Conservation (phyloP, 495 filamentous ascomycete genomes). For the Penicillium tannophilum region DNA sequence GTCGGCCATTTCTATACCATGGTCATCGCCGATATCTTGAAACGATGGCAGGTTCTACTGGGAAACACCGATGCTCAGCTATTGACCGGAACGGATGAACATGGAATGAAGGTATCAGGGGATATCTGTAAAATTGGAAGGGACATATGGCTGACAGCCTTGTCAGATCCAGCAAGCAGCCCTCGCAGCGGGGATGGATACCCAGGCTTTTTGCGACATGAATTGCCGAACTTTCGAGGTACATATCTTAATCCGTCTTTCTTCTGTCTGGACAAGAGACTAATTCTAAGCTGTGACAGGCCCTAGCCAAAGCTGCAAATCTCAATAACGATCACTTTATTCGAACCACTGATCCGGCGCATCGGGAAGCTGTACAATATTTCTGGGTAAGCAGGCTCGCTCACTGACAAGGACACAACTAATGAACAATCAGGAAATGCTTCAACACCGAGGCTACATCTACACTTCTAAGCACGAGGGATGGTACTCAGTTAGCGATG, state of each 20-base stretch:
- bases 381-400: conserved; percentile 67
- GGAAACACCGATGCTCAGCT: conserved; percentile 68
- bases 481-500: conserved; percentile 96
- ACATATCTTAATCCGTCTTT: neutral
- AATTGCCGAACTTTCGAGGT: conserved; percentile 54
- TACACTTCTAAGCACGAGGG: conserved; percentile 87
- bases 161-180: conserved; percentile 81
- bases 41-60: conserved; percentile 84
- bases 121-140: too few relatives aligned
- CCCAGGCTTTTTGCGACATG: conserved; percentile 63
- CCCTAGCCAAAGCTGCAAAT: conserved; percentile 66
- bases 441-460: conserved; percentile 75
- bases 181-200: conserved; percentile 59
- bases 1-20: conserved; percentile 94
- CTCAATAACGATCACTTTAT: conserved; percentile 84
- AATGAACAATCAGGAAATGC: conserved; percentile 50
- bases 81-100: conserved; percentile 94
- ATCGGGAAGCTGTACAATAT: conserved; percentile 84
- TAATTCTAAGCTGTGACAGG: conserved; percentile 29
- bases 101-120: conserved; percentile 78
- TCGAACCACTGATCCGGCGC: conserved; percentile 81
- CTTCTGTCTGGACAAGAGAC: neutral
- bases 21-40: conserved; percentile 86
- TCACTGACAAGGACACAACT: conserved; percentile 8
- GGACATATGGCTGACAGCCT: conserved; percentile 21